These are phyloP conservation scores for Malus hybrid DNA, from an alignment of 331 rosid genomes.

Conservation along the genomic window DNA sequence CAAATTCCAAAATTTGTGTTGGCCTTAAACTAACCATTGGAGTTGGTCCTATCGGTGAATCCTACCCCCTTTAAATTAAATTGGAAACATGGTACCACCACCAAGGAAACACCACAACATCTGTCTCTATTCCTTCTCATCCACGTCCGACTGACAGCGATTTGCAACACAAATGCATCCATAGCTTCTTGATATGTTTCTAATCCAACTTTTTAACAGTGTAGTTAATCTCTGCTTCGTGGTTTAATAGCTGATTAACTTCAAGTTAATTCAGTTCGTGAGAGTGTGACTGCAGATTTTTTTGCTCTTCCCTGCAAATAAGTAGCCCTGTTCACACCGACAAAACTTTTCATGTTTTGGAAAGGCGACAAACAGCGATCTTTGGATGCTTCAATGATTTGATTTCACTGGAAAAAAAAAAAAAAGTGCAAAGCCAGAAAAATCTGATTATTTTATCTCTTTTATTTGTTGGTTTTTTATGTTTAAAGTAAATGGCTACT, in stretches of 20 bases:
- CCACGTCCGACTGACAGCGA: neutral
- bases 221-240: neutral
- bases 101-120: neutral
- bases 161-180: neutral
- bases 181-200: neutral
- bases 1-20: too few relatives aligned
- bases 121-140: neutral
- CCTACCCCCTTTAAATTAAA: too few relatives aligned
- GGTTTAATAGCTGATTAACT: neutral
- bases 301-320: neutral
- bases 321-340: slow-evolving; percentile 2
- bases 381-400: slow-evolving; percentile 14
- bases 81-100: too few relatives aligned
- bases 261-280: neutral
- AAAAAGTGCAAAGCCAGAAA: neutral
- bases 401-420: slow-evolving; percentile 3
- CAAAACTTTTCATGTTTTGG: neutral
- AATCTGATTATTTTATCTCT: neutral
- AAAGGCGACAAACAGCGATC: slow-evolving; percentile 10
- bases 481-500: neutral
- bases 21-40: too few relatives aligned
- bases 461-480: neutral
- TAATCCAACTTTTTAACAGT: neutral
- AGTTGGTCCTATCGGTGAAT: too few relatives aligned
- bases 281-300: neutral